Conservation (phyloP, 176 grass and related monocot species). For the Secale cereale region DNA sequence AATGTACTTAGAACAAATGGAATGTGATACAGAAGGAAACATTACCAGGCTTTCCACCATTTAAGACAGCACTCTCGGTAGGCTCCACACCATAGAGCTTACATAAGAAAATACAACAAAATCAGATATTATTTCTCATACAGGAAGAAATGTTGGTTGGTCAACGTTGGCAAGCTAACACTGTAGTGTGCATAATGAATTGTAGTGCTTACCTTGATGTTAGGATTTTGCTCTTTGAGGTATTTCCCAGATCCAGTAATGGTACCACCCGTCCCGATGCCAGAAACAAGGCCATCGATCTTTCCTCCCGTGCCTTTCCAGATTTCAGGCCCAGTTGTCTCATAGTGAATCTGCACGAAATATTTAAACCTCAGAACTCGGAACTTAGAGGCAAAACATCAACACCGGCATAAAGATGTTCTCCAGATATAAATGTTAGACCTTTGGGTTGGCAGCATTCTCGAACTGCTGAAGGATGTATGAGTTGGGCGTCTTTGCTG, state of each 20-base stretch:
- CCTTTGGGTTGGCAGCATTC: slow-evolving; percentile 90
- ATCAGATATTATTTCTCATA: slow-evolving; percentile 19
- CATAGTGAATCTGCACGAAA: slow-evolving; percentile 73
- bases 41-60: slow-evolving; percentile 85
- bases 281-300: slow-evolving; percentile 72
- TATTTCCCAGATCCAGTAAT: slow-evolving; percentile 67
- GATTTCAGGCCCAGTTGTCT: slow-evolving; percentile 94
- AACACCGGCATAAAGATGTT: neutral
- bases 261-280: slow-evolving; percentile 93
- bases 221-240: slow-evolving; percentile 71
- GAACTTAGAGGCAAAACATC: neutral
- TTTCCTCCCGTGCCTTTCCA: slow-evolving; percentile 75
- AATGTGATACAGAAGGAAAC: slow-evolving; percentile 5
- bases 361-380: slow-evolving; percentile 23
- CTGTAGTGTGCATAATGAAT: neutral
- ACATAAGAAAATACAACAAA: slow-evolving; percentile 16
- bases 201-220: slow-evolving; percentile 52
- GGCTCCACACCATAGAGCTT: slow-evolving; percentile 91
- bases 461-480: slow-evolving; percentile 90
- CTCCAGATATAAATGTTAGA: slow-evolving; percentile 19
- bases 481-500: slow-evolving; percentile 64
- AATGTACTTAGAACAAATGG: neutral
- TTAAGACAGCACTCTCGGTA: slow-evolving; percentile 73
- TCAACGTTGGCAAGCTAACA: neutral
- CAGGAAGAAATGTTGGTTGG: neutral